Percentiles rank a stretch among this genome's conserved stretches.
Evolutionary conservation across 768 basidiomycete genomes (phyloP).

Genomic region (Rhodotorula diobovata): DNA sequence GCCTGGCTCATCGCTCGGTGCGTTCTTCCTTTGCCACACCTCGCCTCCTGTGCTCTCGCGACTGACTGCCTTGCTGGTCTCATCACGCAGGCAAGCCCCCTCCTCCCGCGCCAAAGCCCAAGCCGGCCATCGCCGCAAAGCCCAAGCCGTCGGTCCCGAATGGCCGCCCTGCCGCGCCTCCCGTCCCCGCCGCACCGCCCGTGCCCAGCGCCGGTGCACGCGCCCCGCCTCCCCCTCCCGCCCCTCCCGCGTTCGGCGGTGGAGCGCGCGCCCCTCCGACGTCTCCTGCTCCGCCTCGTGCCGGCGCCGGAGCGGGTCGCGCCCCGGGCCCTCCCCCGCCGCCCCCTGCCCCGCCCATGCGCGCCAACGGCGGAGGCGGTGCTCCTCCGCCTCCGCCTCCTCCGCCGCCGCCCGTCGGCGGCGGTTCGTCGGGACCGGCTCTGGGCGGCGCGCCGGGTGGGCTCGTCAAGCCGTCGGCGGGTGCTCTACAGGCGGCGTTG

Average conservation of each 20-base stretch:
- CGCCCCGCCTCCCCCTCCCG: conserved; percentile 23
- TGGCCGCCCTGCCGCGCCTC: conserved; percentile 1
- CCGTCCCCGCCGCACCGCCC: not conserved
- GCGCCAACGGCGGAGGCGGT: not conserved
- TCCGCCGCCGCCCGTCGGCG: not conserved
- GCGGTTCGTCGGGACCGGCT: not conserved
- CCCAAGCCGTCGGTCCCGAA: conserved; percentile 50
- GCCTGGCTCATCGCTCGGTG: conserved; percentile 45
- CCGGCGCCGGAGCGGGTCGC: too few species aligned
- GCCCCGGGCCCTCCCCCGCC: not conserved
- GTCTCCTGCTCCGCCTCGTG: not conserved
- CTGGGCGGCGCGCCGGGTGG: not conserved
- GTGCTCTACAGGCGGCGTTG: conserved; percentile 25
- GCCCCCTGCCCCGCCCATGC: not conserved
- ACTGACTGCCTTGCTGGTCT: not conserved
- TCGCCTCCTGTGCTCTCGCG: conserved; percentile 42
- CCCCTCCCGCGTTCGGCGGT: not conserved
- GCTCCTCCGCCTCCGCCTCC: not conserved
- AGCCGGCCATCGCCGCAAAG: conserved; percentile 58
- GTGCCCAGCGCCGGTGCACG: not conserved
- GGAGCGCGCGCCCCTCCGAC: conserved; percentile 1
- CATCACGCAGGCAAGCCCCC: conserved; percentile 52
- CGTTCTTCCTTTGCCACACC: conserved; percentile 51
- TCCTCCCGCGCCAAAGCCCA: conserved; percentile 56
- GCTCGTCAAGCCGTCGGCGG: conserved; percentile 31